Percentiles rank a stretch among this genome's conserved stretches.
phyloP scores from a whole-genome alignment of 225 moss, liverwort and hornwort species.

The Marchantia paleacea region DNA sequence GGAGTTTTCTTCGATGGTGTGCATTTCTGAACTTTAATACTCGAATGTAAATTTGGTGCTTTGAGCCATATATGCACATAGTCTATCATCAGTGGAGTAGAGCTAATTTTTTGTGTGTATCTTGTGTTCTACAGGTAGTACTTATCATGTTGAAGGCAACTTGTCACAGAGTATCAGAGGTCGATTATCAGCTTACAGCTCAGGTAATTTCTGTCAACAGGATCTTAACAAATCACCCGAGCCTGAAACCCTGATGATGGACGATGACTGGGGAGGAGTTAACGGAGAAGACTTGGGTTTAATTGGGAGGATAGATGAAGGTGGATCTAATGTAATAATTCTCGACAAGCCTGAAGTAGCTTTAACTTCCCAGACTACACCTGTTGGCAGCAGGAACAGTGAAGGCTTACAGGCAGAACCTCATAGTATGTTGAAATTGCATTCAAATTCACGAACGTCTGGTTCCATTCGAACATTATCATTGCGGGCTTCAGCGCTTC shows the following conservation, averaged over 20 bases:
- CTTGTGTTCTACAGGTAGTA: conserved; percentile 24
- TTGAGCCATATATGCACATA: background rate
- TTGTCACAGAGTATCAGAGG: conserved; percentile 17
- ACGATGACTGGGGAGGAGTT: conserved; percentile 44
- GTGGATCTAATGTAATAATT: conserved; percentile 30
- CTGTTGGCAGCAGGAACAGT: conserved; percentile 3
- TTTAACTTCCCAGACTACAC: conserved; percentile 11
- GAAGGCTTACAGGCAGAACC: conserved; percentile 20
- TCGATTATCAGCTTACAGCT: conserved; percentile 25
- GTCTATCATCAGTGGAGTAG: background rate
- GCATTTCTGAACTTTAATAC: too few species aligned
- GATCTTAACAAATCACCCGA: conserved; percentile 48
- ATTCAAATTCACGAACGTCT: conserved; percentile 19
- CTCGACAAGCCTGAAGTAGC: conserved; percentile 21
- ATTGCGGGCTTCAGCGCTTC: conserved; percentile 31
- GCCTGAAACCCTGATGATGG: conserved; percentile 29
- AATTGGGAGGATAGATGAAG: conserved; percentile 32
- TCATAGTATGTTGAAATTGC: conserved; percentile 1
- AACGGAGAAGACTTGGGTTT: conserved; percentile 30
- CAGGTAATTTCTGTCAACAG: conserved; percentile 40
- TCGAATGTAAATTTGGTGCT: background rate
- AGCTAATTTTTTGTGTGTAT: background rate
- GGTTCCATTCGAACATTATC: conserved; percentile 42
- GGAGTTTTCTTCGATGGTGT: too few species aligned
- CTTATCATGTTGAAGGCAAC: conserved; percentile 21